phyloP scores from a whole-genome alignment of 1,284 basidiomycete species.

The Xerocomus nothofagi region DNA sequence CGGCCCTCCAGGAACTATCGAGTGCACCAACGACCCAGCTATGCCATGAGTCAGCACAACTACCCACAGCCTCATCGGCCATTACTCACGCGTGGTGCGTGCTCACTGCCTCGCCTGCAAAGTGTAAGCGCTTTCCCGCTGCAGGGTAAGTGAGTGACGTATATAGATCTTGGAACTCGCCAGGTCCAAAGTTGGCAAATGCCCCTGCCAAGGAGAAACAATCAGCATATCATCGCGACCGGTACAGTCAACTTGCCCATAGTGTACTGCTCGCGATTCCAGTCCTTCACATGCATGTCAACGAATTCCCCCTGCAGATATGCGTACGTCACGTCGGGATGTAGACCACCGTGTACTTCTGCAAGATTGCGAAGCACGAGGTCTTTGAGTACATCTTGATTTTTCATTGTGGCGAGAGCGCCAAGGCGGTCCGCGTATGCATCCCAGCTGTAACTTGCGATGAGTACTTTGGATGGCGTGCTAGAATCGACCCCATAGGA shows the following conservation, averaged over 20 bases:
- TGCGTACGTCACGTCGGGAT: constrained; percentile 8
- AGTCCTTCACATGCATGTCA: constrained; percentile 14
- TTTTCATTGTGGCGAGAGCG: background rate
- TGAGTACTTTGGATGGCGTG: constrained; percentile 21
- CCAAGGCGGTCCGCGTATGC: constrained; percentile 6
- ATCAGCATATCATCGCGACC: background rate
- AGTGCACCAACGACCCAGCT: constrained; percentile 29
- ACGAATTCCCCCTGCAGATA: constrained; percentile 4
- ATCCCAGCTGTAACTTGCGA: constrained; percentile 8
- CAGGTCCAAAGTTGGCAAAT: constrained; percentile 14
- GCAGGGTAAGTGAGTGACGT: constrained; percentile 14
- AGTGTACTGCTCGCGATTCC: constrained; percentile 6
- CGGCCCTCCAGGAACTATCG: constrained; percentile 29
- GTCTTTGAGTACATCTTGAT: constrained; percentile 1
- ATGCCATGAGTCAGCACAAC: background rate
- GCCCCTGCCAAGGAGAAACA: constrained; percentile 7
- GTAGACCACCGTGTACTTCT: constrained; percentile 7
- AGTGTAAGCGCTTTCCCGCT: constrained; percentile 11
- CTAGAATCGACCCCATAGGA: constrained; percentile 33
- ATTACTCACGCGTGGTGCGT: constrained; percentile 15
- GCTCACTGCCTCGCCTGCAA: constrained; percentile 23
- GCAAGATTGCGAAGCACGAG: constrained; percentile 19
- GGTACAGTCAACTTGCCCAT: constrained; percentile 8
- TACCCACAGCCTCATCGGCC: too few species aligned
- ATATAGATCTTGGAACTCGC: constrained; percentile 13